phyloP scores from a whole-genome alignment of 257 asterid species.

The Misopates orontium region DNA sequence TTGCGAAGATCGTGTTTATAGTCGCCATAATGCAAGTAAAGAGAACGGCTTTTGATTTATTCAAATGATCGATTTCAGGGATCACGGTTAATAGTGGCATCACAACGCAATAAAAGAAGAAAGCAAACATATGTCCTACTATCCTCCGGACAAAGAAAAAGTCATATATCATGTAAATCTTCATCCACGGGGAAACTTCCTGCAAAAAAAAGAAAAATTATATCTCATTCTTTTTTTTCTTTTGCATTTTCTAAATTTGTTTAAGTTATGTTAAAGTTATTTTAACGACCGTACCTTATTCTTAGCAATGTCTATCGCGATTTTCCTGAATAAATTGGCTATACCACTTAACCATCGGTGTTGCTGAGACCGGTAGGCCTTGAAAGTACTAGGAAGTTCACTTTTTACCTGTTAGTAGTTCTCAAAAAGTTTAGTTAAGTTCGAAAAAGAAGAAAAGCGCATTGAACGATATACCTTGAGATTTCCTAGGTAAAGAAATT shows the following conservation, averaged over 20 bases:
- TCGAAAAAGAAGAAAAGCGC: too few species aligned
- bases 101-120: slow-evolving; percentile 58
- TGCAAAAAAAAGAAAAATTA: slow-evolving; percentile 20
- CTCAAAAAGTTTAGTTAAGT: too few species aligned
- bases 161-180: slow-evolving; percentile 62
- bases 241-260: not conserved
- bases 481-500: slow-evolving; percentile 39
- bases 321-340: slow-evolving; percentile 58
- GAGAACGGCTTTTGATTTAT: slow-evolving; percentile 63
- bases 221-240: not conserved
- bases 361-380: slow-evolving; percentile 67
- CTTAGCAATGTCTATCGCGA: slow-evolving; percentile 49
- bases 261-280: not conserved
- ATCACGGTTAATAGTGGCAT: slow-evolving; percentile 51
- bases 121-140: slow-evolving; percentile 59
- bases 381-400: too few species aligned
- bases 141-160: slow-evolving; percentile 70
- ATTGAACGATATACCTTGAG: slow-evolving; percentile 33
- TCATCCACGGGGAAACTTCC: slow-evolving; percentile 58
- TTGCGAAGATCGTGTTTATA: slow-evolving; percentile 59
- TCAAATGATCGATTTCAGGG: slow-evolving; percentile 61
- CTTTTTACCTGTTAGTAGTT: slow-evolving; percentile 21
- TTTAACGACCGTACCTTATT: slow-evolving; percentile 41
- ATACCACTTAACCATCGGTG: slow-evolving; percentile 78
- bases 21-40: slow-evolving; percentile 56